phyloP scores from a whole-genome alignment of 2,329 filamentous ascomycete genomes.

The Xylariaceae sp. region DNA sequence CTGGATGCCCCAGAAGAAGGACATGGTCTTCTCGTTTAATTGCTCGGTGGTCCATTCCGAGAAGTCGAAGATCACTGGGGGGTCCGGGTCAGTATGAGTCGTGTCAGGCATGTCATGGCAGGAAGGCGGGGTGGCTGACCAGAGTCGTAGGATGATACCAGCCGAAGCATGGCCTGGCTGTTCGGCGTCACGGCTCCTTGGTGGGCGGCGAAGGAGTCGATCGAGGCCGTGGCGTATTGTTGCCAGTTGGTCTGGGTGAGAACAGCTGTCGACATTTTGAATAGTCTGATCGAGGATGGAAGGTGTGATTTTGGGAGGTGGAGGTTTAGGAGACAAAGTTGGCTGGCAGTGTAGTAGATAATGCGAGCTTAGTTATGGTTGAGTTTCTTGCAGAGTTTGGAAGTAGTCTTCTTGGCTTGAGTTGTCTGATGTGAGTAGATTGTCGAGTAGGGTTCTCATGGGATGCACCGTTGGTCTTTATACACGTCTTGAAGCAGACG shows the following conservation, averaged over 20 bases:
- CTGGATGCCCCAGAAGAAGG: constrained; percentile 8
- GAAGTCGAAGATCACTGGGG: constrained; percentile 12
- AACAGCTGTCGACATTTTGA: constrained; percentile 8
- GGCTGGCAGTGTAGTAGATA: not conserved
- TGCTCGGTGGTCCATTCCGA: constrained; percentile 11
- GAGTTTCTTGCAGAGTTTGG: not conserved
- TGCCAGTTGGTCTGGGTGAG: constrained; percentile 9
- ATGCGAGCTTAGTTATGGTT: not conserved
- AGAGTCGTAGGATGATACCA: constrained; percentile 10
- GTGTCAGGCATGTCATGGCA: not conserved
- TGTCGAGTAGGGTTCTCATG: not conserved
- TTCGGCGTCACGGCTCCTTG: constrained; percentile 7
- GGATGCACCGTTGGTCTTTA: not conserved
- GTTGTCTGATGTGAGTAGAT: not conserved
- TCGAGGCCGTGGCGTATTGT: constrained; percentile 5
- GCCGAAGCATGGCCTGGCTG: constrained; percentile 5
- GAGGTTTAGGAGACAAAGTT: not conserved
- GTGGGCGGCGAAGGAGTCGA: constrained; percentile 8
- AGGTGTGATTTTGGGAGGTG: not conserved
- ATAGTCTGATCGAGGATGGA: not conserved
- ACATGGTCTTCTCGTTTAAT: constrained; percentile 10
- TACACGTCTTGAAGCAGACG: not conserved
- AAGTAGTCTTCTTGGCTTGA: not conserved
- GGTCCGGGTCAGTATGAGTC: not conserved
- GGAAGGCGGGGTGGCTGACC: constrained; percentile 3